A percentile compares a stretch with the other conserved stretches of the same genome.
These are phyloP conservation scores for Achlya hypogyna DNA, from an alignment of 352 stramenopile species.

Conservation along the genomic window DNA sequence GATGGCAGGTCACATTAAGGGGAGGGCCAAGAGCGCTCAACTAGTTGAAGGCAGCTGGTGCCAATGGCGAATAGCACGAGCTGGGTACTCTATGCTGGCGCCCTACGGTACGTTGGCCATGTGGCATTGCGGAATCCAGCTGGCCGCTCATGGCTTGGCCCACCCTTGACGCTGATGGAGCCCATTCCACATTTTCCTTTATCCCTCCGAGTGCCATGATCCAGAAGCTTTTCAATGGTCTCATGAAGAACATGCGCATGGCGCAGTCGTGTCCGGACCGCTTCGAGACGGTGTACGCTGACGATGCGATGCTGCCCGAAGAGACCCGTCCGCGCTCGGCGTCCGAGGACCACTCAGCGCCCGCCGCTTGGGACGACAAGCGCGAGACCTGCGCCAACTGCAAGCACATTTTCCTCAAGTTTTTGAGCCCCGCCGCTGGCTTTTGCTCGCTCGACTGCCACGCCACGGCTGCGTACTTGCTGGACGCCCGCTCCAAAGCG, in stretches of 20 bases:
- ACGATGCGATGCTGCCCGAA: background rate
- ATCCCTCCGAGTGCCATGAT: background rate
- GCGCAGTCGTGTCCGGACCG: constrained; percentile 15
- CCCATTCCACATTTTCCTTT: background rate
- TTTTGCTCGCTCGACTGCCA: constrained; percentile 86
- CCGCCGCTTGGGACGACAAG: constrained; percentile 66
- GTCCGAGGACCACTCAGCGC: background rate
- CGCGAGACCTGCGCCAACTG: constrained; percentile 78
- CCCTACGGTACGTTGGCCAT: too few relatives aligned
- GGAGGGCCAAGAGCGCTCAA: too few relatives aligned
- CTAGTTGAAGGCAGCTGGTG: too few relatives aligned
- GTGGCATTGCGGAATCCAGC: too few relatives aligned
- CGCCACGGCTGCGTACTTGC: constrained; percentile 72
- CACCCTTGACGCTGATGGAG: too few relatives aligned
- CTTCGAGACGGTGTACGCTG: background rate
- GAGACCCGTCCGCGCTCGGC: background rate
- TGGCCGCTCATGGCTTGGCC: too few relatives aligned
- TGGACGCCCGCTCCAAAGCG: constrained; percentile 34
- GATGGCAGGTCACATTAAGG: too few relatives aligned
- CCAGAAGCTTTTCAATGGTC: background rate
- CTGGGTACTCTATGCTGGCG: too few relatives aligned
- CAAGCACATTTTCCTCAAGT: constrained; percentile 80
- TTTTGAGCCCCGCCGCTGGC: constrained; percentile 54
- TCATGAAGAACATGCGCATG: constrained; percentile 10
- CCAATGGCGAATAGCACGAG: too few relatives aligned